Base-by-base conservation (phyloP, 305 asterid genomes). In the Ilex paraguariensis region DNA sequence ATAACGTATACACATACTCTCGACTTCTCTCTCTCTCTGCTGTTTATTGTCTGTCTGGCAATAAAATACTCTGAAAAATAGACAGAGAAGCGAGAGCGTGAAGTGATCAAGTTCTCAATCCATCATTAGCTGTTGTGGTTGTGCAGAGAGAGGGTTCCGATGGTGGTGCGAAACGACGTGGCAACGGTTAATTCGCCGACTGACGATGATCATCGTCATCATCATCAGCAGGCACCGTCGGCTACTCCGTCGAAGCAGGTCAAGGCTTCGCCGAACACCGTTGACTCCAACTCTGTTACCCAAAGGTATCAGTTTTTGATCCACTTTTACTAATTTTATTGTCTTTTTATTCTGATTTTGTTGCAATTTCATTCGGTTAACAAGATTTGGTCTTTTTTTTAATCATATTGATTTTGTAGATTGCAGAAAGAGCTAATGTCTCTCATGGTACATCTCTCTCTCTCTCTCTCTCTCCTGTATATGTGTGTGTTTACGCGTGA, bases 401-500 rank as follows among this genome's bases (percentile, higher is more conserved):
- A 21, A 21, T 21, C 28, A 21, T 21, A 0, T 21, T 21, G 28
- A 21, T 21, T 21, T 48, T 70, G 63, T 74, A 86, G 91, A 82
- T 69, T 87, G 75, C 95, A 87, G 79, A 82, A 85, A 77, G 95
- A 87, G 78, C 88, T 84, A 54, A 87, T 84, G 93, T 79, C 90
- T 57, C 81, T 84, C 56, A 87, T 84, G 95, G 90, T 87, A 82
- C 42, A 72, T 67, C 17, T 51, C 10, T 31, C 44, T 3, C 0
- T 36, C 6, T 7, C 42, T 36, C 9, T 36, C 1, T 36, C 42
- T 36, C 6, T 36, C 6, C 42, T 36, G 9, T 3, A 36, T 36
- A 36, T 36, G 42, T 36, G 9, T 36, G 42, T 8, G 42, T 36
- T 5, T 36, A 8, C 9, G 42, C 3, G 42, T 21, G 28, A 21